phyloP scores from a whole-genome alignment of 2,329 filamentous ascomycete species.

The Nannizzia gypsea region DNA sequence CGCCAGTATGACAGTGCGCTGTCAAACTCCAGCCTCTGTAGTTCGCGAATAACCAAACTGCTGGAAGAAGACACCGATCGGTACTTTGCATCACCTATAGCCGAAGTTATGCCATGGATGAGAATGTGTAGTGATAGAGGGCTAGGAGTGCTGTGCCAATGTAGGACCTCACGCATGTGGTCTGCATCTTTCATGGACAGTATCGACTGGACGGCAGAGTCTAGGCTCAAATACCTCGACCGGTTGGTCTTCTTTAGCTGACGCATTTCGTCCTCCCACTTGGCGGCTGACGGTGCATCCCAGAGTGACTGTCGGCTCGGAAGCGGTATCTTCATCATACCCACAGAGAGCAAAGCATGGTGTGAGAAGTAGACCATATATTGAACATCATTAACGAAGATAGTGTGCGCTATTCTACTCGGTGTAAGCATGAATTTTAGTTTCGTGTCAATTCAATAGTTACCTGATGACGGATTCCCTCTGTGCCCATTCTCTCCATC shows the following conservation, averaged over 20 bases:
- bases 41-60: conserved; percentile 6
- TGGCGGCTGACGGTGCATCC: conserved; percentile 14
- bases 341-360: conserved; percentile 14
- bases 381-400: conserved; percentile 17
- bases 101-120: conserved; percentile 16
- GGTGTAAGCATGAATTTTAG: not conserved
- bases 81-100: conserved; percentile 16
- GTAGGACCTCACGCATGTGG: conserved; percentile 12
- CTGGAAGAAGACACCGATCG: conserved; percentile 13
- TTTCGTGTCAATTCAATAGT: not conserved
- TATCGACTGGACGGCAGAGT: conserved; percentile 15
- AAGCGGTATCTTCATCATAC: conserved; percentile 18
- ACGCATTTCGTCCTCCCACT: conserved; percentile 15
- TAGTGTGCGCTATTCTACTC: conserved; percentile 17
- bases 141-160: conserved; percentile 13
- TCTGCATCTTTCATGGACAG: conserved; percentile 14
- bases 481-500: conserved; percentile 18
- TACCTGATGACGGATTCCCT: conserved; percentile 17
- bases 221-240: conserved; percentile 14
- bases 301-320: conserved; percentile 16
- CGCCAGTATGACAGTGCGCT: conserved; percentile 14
- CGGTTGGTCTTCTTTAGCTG: conserved; percentile 12
- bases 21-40: conserved; percentile 15
- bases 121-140: conserved; percentile 15
- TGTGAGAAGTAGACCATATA: conserved; percentile 18